phyloP scores from a whole-genome alignment of 768 basidiomycete genomes.

The Bullera alba region DNA sequence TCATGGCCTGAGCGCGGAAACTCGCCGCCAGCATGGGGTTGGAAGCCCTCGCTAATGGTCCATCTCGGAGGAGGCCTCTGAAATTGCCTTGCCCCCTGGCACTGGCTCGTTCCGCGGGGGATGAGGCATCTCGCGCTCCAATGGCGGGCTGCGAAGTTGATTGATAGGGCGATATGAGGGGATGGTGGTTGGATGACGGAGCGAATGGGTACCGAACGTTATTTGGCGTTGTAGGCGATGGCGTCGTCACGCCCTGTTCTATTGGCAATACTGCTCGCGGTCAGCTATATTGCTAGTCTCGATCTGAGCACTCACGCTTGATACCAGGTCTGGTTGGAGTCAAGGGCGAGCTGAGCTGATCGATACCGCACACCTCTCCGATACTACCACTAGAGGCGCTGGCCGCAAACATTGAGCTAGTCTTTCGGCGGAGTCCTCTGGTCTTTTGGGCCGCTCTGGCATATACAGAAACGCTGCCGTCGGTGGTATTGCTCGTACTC shows the following conservation, averaged over 20 bases:
- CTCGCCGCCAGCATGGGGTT: constrained; percentile 37
- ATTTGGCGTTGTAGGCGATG: constrained; percentile 13
- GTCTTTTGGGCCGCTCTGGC: constrained; percentile 15
- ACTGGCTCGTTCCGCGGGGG: constrained; percentile 4
- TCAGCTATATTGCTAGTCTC: constrained; percentile 3
- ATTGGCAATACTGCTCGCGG: not conserved
- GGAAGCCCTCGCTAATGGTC: constrained; percentile 36
- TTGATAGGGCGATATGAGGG: not conserved
- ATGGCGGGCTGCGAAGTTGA: constrained; percentile 10
- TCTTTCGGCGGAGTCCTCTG: constrained; percentile 32
- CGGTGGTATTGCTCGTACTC: not conserved
- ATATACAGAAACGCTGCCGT: constrained; percentile 15
- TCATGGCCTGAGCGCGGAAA: constrained; percentile 1
- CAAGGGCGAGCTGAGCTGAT: constrained; percentile 27
- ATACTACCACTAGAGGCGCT: constrained; percentile 25
- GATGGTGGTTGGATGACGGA: constrained; percentile 5
- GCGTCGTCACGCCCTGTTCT: constrained; percentile 20
- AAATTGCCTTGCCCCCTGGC: no score
- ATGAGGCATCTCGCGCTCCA: not conserved
- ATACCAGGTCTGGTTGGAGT: constrained; percentile 17
- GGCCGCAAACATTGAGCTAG: constrained; percentile 31
- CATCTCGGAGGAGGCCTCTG: constrained; percentile 4
- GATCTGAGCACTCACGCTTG: constrained; percentile 9
- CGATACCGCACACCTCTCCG: constrained; percentile 11
- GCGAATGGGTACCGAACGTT: constrained; percentile 27